Evolutionary conservation across 345 rosid genomes (phyloP), one percentile per base, ranked within the genome.

Genomic region (Adansonia digitata): DNA sequence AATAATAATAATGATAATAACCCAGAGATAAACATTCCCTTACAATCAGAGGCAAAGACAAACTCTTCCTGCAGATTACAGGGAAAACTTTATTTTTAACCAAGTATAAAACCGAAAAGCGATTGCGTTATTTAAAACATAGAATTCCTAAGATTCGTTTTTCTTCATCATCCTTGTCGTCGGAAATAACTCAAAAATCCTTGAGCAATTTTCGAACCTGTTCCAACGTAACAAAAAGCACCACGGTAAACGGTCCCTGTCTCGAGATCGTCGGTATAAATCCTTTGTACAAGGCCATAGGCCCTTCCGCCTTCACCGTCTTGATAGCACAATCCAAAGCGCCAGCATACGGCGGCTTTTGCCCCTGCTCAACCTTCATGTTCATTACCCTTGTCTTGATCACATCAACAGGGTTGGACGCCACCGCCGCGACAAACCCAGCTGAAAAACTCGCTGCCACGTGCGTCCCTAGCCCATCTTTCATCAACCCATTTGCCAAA

Each of bases 291-390:
- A 91, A 83, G 10, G 97, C 88, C 87, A 91, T 80, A 9, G 92
- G 81, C 18, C 96, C 97, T 75, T 93, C 97, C 6, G 92, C 90
- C 37, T 65, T 84, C 39, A 91, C 90, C 42, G 97, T 91, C 78
- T 93, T 91, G 52, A 91, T 0, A 45, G 92, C 92, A 59, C 97
- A 91, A 79, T 93, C 96, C 64, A 79, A 9, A 13, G 96, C 91
- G 2, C 97, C 97, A 7, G 74, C 65, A 71, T 93, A 93, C 80
- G 96, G 94, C 53, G 92, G 85, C 63, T 77, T 84, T 20, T 71
- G 49, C 11, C 96, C 97, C 0, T 86, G 74, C 77, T 84, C 84
- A 65, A 89, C 96, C 77, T 84, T 93, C 97, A 90, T 90, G 75
- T 85, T n/a, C n/a, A n/a, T n/a, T n/a, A n/a, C n/a, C n/a, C n/a